These are phyloP conservation scores for Platismatia glauca DNA, from an alignment of 495 filamentous ascomycete genomes.

Conservation along the genomic window DNA sequence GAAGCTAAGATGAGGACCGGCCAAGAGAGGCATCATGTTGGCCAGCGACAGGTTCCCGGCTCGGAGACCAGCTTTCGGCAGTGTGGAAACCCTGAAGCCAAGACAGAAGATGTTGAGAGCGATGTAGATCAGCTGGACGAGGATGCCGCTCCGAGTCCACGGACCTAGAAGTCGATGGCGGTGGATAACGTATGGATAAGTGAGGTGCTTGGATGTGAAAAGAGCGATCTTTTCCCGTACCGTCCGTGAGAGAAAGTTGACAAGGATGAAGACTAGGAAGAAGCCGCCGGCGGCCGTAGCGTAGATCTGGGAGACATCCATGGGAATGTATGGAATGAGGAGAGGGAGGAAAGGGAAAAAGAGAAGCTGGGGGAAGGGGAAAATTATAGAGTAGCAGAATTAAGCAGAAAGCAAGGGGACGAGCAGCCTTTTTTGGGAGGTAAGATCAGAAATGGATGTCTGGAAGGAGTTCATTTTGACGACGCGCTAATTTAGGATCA, in stretches of 20 bases:
- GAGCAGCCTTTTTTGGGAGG: constrained; percentile 1
- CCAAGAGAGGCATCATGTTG: constrained; percentile 19
- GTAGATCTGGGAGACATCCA: constrained; percentile 12
- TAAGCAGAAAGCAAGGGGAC: neutral
- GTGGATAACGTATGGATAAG: constrained; percentile 6
- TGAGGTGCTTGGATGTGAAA: constrained; percentile 18
- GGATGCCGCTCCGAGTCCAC: constrained; percentile 2
- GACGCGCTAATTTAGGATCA: neutral
- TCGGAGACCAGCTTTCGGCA: constrained; percentile 3
- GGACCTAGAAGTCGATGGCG: constrained; percentile 3
- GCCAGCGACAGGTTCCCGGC: constrained; percentile 7
- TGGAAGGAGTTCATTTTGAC: neutral
- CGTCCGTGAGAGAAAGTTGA: constrained; percentile 12
- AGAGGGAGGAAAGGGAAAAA: neutral
- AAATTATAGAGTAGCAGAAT: neutral
- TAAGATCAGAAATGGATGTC: constrained; percentile 4
- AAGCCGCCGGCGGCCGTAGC: constrained; percentile 7
- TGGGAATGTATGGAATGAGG: neutral
- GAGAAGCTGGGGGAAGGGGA: neutral
- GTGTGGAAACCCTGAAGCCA: neutral
- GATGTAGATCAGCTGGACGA: constrained; percentile 8
- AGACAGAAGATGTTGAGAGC: constrained; percentile 5
- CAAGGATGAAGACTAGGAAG: constrained; percentile 11
- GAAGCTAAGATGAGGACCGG: constrained; percentile 24
- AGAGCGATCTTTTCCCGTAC: constrained; percentile 11